Conservation (phyloP, 768 basidiomycete species). For the Agrocybe praecox region DNA sequence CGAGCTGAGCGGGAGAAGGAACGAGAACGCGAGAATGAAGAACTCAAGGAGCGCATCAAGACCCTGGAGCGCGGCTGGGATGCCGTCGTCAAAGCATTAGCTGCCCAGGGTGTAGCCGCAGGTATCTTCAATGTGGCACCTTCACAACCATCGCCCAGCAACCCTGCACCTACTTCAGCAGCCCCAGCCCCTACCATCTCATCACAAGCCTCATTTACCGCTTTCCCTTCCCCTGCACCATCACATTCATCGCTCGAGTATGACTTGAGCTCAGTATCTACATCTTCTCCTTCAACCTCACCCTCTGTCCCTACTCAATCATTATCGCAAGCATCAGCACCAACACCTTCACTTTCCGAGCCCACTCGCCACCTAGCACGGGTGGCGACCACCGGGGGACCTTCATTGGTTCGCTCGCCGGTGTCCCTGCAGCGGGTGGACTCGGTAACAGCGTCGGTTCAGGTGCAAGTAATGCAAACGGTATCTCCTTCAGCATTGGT, state of each 20-base stretch:
- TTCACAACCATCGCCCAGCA: slow-evolving; percentile 25
- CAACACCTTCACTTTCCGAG: slow-evolving; percentile 38
- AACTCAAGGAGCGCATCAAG: slow-evolving; percentile 74
- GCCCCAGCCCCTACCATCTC: slow-evolving; percentile 19
- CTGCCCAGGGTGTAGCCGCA: slow-evolving; percentile 65
- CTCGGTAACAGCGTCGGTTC: slow-evolving; percentile 26
- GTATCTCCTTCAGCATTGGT: slow-evolving; percentile 17
- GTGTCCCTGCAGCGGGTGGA: slow-evolving; percentile 96
- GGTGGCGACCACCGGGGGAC: slow-evolving; percentile 82
- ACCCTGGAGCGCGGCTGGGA: slow-evolving; percentile 84
- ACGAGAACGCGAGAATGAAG: slow-evolving; percentile 70
- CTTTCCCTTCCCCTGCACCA: slow-evolving; percentile 44
- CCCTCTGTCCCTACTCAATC: slow-evolving; percentile 29
- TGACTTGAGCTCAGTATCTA: slow-evolving; percentile 22
- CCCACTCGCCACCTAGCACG: slow-evolving; percentile 98
- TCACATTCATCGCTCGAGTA: slow-evolving; percentile 40
- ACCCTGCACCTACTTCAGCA: slow-evolving; percentile 20
- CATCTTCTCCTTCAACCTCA: slow-evolving; percentile 18
- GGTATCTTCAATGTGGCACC: slow-evolving; percentile 31
- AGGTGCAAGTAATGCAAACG: slow-evolving; percentile 10
- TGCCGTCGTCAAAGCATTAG: slow-evolving; percentile 74
- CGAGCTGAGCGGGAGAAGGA: slow-evolving; percentile 47
- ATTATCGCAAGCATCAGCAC: slow-evolving; percentile 24
- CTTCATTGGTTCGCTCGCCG: slow-evolving; percentile 42
- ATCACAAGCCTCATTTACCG: slow-evolving; percentile 17